Evolutionary conservation across 2,329 filamentous ascomycete genomes (phyloP).

Genomic region (Talaromyces sp.): DNA sequence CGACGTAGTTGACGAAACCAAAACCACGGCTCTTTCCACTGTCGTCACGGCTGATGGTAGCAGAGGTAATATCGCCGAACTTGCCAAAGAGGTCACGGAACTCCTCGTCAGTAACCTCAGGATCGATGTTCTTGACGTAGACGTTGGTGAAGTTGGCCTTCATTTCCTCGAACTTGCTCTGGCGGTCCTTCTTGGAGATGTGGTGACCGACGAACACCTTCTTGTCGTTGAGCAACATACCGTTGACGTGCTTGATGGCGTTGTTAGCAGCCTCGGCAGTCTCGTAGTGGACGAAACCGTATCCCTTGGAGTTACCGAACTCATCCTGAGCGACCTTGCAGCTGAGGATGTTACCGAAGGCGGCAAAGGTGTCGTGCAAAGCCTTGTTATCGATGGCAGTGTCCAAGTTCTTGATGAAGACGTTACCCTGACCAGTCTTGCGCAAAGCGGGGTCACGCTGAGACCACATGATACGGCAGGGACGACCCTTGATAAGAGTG

Average conservation of each 20-base stretch:
- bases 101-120: constrained; percentile 84
- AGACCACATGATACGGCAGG: constrained; percentile 99
- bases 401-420: constrained; percentile 99
- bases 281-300: constrained; percentile 99
- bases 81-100: constrained; percentile 92
- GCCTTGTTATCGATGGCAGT: constrained; percentile 99
- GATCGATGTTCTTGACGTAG: constrained; percentile 96
- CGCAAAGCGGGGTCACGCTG: constrained; percentile 98
- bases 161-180: constrained; percentile 99
- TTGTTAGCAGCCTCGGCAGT: constrained; percentile 94
- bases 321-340: constrained; percentile 99
- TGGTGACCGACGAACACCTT: constrained; percentile 99
- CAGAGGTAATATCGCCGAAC: constrained; percentile 92
- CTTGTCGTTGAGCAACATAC: constrained; percentile 99
- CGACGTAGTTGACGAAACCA: constrained; percentile 93
- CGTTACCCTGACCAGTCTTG: constrained; percentile 98
- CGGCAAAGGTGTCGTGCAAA: constrained; percentile 97
- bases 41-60: constrained; percentile 88
- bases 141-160: constrained; percentile 99
- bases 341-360: constrained; percentile 97
- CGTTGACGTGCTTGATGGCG: constrained; percentile 99
- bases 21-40: constrained; percentile 89
- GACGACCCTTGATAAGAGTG: constrained; percentile 96
- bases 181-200: constrained; percentile 99
- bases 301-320: constrained; percentile 94